Conservation (phyloP, 768 basidiomycete species). For the Lactarius sp. region DNA sequence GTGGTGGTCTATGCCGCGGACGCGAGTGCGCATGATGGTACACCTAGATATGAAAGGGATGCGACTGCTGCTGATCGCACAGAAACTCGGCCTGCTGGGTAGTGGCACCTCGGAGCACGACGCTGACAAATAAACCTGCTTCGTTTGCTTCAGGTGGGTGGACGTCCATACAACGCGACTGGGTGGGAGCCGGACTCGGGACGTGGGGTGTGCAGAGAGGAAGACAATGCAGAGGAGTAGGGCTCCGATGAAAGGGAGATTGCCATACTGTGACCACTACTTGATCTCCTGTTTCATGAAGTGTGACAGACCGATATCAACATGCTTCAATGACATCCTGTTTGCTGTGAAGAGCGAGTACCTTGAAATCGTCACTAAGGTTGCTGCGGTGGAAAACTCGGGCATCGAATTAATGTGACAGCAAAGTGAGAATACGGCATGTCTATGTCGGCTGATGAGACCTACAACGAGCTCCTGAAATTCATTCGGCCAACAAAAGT, state of each 20-base stretch:
- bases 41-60: slow-evolving; percentile 17
- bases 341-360: background rate
- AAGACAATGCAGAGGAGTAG: background rate
- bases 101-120: slow-evolving; percentile 2
- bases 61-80: slow-evolving; percentile 27
- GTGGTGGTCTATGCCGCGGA: background rate
- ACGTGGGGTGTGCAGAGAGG: slow-evolving; percentile 5
- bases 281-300: slow-evolving; percentile 2
- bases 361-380: too few relatives aligned
- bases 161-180: background rate
- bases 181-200: slow-evolving; percentile 15
- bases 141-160: slow-evolving; percentile 16
- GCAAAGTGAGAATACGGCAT: background rate
- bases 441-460: slow-evolving; percentile 31
- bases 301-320: slow-evolving; percentile 13
- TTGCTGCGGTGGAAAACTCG: too few relatives aligned
- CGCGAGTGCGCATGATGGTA: background rate
- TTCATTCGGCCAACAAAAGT: slow-evolving; percentile 44
- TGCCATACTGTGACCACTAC: background rate
- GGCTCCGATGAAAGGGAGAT: background rate
- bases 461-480: slow-evolving; percentile 40
- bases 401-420: background rate
- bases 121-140: slow-evolving; percentile 22
- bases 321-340: too few relatives aligned
- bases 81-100: slow-evolving; percentile 24